Evolutionary conservation across 805 yeast species (phyloP).

Genomic region (Kuraishia ogatae): DNA sequence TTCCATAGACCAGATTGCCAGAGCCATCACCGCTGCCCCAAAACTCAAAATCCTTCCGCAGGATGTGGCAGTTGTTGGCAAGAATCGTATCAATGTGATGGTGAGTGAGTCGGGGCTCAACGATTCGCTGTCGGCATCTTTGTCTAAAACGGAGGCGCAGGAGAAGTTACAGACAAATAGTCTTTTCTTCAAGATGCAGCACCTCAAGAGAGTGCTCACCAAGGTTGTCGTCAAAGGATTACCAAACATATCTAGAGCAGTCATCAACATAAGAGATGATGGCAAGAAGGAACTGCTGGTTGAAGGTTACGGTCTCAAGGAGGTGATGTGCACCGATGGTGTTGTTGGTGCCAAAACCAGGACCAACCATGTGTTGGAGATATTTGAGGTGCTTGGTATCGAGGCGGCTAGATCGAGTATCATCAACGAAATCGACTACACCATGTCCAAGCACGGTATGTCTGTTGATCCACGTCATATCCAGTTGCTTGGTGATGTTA

Average conservation of each 20-base stretch:
- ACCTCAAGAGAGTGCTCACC: conserved; percentile 76
- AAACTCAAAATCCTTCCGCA: conserved; percentile 73
- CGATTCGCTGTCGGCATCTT: conserved; percentile 20
- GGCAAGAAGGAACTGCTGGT: conserved; percentile 85
- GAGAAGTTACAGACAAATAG: conserved; percentile 33
- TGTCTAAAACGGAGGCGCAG: conserved; percentile 29
- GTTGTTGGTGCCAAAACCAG: conserved; percentile 78
- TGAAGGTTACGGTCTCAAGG: conserved; percentile 95
- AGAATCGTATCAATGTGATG: conserved; percentile 56
- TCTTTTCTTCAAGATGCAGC: conserved; percentile 83
- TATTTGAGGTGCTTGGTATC: conserved; percentile 83
- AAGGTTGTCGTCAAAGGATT: conserved; percentile 88
- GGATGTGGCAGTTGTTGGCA: conserved; percentile 63
- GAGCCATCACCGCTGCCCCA: conserved; percentile 76
- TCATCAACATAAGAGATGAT: conserved; percentile 84
- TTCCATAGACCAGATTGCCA: conserved; percentile 76
- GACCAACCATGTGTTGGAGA: conserved; percentile 91
- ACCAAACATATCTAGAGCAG: conserved; percentile 89
- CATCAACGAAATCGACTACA: conserved; percentile 89
- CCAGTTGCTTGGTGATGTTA: conserved; percentile 93
- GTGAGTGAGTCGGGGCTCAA: conserved; percentile 38
- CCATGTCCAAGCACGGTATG: conserved; percentile 99
- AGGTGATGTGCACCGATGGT: conserved; percentile 97
- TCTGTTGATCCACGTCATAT: conserved; percentile 99
- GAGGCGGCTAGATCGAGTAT: conserved; percentile 96